A percentile compares a stretch with the other conserved stretches of the same genome.
Evolutionary conservation across 495 filamentous ascomycete genomes (phyloP).

Genomic region (Penicillium bovifimosum): DNA sequence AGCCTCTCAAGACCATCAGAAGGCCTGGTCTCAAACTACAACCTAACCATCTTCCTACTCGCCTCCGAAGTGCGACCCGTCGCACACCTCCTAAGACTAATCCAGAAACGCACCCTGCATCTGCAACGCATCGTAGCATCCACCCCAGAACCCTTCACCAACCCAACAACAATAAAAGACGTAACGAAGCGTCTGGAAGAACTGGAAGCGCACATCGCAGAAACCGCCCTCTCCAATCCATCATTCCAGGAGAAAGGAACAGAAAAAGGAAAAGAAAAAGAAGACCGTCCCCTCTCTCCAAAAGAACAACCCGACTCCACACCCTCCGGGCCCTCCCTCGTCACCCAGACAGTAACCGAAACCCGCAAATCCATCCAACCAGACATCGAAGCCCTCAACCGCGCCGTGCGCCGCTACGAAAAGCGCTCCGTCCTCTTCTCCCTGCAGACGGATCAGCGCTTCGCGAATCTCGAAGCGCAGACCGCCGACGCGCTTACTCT

Average conservation of each 20-base stretch:
- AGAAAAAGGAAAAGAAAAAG: background rate
- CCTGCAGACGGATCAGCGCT: conserved; percentile 67
- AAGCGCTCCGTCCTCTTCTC: conserved; percentile 71
- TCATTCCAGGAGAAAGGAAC: background rate
- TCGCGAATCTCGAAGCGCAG: conserved; percentile 62
- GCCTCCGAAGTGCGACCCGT: conserved; percentile 79
- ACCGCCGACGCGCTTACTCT: conserved; percentile 74
- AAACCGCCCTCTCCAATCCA: conserved; percentile 20
- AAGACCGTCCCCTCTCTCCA: background rate
- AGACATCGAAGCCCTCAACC: conserved; percentile 82
- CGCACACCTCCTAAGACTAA: conserved; percentile 72
- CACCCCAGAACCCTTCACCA: conserved; percentile 36
- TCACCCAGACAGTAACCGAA: conserved; percentile 51
- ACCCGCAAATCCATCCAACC: conserved; percentile 63
- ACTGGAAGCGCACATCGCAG: conserved; percentile 57
- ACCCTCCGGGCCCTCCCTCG: conserved; percentile 28
- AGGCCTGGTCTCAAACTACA: conserved; percentile 83
- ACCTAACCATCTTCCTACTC: conserved; percentile 88
- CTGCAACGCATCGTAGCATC: conserved; percentile 69
- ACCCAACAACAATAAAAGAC: conserved; percentile 47
- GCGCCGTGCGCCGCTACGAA: conserved; percentile 90
- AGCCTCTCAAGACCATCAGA: conserved; percentile 79
- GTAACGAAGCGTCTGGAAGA: conserved; percentile 61
- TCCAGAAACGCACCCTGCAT: conserved; percentile 73
- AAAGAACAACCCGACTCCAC: conserved; percentile 5